These are phyloP conservation scores for Hibiscus mutabilis DNA, from an alignment of 345 rosid species.

Conservation along the genomic window DNA sequence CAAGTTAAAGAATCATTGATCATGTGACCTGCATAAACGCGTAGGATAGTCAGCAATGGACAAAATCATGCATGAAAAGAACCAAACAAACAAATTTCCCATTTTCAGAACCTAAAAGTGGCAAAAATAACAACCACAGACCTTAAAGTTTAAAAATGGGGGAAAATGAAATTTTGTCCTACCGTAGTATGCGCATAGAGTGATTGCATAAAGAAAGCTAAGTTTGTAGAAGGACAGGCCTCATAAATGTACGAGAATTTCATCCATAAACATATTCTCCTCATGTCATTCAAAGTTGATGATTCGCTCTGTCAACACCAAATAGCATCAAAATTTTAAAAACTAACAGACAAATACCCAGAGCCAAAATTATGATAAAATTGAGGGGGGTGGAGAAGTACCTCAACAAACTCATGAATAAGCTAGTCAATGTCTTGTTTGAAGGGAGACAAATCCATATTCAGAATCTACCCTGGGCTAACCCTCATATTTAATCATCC, in stretches of 20 bases:
- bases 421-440: constrained; percentile 5
- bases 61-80: not conserved
- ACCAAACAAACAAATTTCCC: too few species aligned
- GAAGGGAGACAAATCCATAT: not conserved
- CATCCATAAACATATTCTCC: constrained; percentile 50
- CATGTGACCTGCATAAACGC: constrained; percentile 58
- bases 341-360: not conserved
- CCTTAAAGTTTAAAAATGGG: too few species aligned
- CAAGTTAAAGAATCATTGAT: constrained; percentile 44
- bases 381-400: not conserved
- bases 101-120: too few species aligned
- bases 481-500: not conserved
- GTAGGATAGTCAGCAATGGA: not conserved
- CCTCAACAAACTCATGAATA: constrained; percentile 8
- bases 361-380: not conserved
- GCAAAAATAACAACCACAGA: too few species aligned
- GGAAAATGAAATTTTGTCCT: not conserved
- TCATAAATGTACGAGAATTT: constrained; percentile 56
- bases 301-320: constrained; percentile 29
- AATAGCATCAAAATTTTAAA: not conserved
- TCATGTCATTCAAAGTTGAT: constrained; percentile 48
- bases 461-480: not conserved
- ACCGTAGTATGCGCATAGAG: constrained; percentile 52
- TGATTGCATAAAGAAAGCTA: constrained; percentile 65
- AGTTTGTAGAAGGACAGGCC: constrained; percentile 39